Evolutionary conservation across 306 rosid genomes (phyloP).

Genomic region (Calophaca sinica): DNA sequence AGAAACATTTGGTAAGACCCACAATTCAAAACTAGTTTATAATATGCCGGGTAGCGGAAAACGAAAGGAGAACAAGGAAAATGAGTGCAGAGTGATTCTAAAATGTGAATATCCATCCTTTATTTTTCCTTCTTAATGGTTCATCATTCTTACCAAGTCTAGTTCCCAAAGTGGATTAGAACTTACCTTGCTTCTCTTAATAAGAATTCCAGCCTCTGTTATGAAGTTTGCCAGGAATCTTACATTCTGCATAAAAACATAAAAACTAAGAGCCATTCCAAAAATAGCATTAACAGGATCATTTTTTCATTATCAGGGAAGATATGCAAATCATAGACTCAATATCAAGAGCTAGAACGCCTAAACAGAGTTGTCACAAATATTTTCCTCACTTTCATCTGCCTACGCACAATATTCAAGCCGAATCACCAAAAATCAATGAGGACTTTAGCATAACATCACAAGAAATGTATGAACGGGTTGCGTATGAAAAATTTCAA

Average conservation of each 20-base stretch:
- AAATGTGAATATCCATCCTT: neutral
- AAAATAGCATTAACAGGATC: slow-evolving; percentile 18
- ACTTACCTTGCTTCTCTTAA: slow-evolving; percentile 82
- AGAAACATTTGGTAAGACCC: slow-evolving; percentile 20
- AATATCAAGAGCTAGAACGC: slow-evolving; percentile 12
- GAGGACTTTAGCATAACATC: too few species aligned
- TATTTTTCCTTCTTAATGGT: slow-evolving; percentile 25
- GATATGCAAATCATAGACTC: slow-evolving; percentile 20
- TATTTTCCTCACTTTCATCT: slow-evolving; percentile 18
- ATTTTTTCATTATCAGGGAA: neutral
- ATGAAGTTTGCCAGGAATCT: slow-evolving; percentile 88
- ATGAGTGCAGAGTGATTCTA: neutral
- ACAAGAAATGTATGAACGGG: too few species aligned
- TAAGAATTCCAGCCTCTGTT: slow-evolving; percentile 84
- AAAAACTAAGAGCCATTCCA: slow-evolving; percentile 32
- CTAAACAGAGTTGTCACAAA: neutral
- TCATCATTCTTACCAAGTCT: slow-evolving; percentile 17
- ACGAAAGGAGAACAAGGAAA: slow-evolving; percentile 35
- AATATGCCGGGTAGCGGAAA: neutral
- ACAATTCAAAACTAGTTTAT: slow-evolving; percentile 11
- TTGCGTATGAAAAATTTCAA: too few species aligned
- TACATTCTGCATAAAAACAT: slow-evolving; percentile 74
- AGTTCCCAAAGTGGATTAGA: slow-evolving; percentile 17
- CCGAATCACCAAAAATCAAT: too few species aligned
- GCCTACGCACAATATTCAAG: too few species aligned